Evolutionary conservation across 345 rosid species (phyloP).

Genomic region (Noccaea caerulescens): DNA sequence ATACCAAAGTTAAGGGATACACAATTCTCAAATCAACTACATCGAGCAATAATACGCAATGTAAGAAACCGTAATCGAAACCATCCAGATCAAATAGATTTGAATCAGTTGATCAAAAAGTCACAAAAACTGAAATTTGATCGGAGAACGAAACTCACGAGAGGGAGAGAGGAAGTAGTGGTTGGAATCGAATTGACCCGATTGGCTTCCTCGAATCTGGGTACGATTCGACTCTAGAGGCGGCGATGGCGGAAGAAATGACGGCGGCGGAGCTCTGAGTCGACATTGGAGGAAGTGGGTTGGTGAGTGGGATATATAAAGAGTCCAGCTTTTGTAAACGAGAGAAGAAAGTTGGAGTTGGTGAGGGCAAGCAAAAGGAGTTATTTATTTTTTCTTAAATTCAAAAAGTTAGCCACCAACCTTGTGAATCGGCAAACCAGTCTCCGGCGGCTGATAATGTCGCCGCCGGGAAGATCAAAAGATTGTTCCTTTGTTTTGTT

Average conservation of each 20-base stretch:
- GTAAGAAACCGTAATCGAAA: neutral
- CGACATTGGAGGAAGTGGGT: constrained; percentile 47
- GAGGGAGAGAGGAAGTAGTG: constrained; percentile 33
- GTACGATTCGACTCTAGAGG: neutral
- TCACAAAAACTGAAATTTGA: neutral
- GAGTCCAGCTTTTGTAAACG: constrained; percentile 18
- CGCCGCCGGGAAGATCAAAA: no score
- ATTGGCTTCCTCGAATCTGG: constrained; percentile 32
- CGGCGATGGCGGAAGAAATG: constrained; percentile 25
- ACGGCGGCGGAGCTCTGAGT: constrained; percentile 35
- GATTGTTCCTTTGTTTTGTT: no score
- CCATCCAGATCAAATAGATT: neutral
- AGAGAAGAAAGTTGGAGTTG: constrained; percentile 36
- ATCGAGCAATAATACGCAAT: neutral
- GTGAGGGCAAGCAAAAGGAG: neutral
- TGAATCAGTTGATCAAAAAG: neutral
- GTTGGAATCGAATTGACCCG: constrained; percentile 50
- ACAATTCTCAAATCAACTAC: neutral
- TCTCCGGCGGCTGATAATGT: neutral
- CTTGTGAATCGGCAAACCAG: neutral
- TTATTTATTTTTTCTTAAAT: no score
- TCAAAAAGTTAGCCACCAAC: constrained; percentile 16
- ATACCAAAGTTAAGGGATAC: neutral
- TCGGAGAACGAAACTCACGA: constrained; percentile 35
- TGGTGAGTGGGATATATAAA: constrained; percentile 27